These are phyloP conservation scores for Aspergillus candidus DNA, from an alignment of 2,329 filamentous ascomycete species.

Conservation along the genomic window DNA sequence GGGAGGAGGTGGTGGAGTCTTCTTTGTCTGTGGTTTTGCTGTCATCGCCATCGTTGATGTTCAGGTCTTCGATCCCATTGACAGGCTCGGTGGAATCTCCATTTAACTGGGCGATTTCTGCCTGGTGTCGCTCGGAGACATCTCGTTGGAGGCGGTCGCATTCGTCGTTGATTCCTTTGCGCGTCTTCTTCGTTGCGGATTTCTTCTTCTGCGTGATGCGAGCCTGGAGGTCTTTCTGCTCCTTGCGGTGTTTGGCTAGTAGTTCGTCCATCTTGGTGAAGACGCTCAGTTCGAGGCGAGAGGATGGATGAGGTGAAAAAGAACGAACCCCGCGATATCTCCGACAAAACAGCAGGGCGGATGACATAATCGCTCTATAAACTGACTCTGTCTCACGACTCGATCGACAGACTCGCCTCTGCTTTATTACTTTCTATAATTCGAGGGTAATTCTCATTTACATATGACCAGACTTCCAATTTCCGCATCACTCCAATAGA, in stretches of 20 bases:
- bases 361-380: too few relatives aligned
- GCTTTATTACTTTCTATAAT: too few relatives aligned
- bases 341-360: too few relatives aligned
- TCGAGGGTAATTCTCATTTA: too few relatives aligned
- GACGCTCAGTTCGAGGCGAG: neutral
- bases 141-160: slow-evolving; percentile 54
- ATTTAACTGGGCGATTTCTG: slow-evolving; percentile 45
- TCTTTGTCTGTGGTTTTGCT: slow-evolving; percentile 3
- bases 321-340: neutral
- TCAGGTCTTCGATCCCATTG: slow-evolving; percentile 29
- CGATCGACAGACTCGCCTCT: too few relatives aligned
- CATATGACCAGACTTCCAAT: too few relatives aligned
- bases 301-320: neutral
- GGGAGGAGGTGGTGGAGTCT: slow-evolving; percentile 7
- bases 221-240: slow-evolving; percentile 78
- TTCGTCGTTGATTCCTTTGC: slow-evolving; percentile 63
- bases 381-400: too few relatives aligned
- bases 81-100: slow-evolving; percentile 24
- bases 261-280: slow-evolving; percentile 62
- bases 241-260: slow-evolving; percentile 75
- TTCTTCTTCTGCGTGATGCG: slow-evolving; percentile 95
- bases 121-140: slow-evolving; percentile 49
- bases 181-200: slow-evolving; percentile 76
- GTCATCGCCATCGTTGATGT: slow-evolving; percentile 22
- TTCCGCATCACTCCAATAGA: too few relatives aligned